Evolutionary conservation across 2,329 filamentous ascomycete genomes (phyloP), one percentile per base, ranked within the genome.

Genomic region (Onygenales sp.): DNA sequence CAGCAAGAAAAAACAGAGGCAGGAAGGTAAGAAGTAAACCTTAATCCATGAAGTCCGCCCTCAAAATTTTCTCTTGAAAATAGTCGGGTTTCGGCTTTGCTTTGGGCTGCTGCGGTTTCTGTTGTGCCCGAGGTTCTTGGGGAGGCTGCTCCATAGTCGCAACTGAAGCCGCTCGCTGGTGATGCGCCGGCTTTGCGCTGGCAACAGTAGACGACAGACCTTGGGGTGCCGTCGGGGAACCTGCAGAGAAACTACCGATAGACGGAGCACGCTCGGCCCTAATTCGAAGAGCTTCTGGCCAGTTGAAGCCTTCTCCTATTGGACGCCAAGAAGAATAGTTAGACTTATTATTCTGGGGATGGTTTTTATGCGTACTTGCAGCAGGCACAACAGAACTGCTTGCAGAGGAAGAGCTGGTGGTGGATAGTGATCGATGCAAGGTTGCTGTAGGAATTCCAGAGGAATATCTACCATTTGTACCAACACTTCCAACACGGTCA

Each of bases 41-140:
- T 61, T 77, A 95, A 66, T 96, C 91, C 90, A 97, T 96, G 65
- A 98, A 97, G 66, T 98, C 93, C 45, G 92, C 93, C 74, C 95
- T 93, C 61, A 98, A 79, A 63, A 98, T 97, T 61, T 94, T 84
- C 78, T 98, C 93, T 71, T 96, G 91, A 74, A 96, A 93, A 58
- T 86, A 86, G 74, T 98, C 93, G 33, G 92, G 91, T 76, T 92
- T 94, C 42, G 75, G 74, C 62, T 77, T 77, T 59, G 78, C 72
- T 53, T 73, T 73, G 4, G 72, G 73, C 58, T 76, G 71, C 54
- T 70, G 65, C 31, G 57, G 55, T 21, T 39, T 39, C 34, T 55
- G 53, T 37, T 34, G 48, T 45, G 37, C 46, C 27, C 17, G 46
- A 10, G 17, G 58, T 54, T 59, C 61, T 52, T 56, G 32, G 27